Evolutionary conservation across 2,329 filamentous ascomycete species (phyloP).

Genomic region (Bretziella fagacearum): DNA sequence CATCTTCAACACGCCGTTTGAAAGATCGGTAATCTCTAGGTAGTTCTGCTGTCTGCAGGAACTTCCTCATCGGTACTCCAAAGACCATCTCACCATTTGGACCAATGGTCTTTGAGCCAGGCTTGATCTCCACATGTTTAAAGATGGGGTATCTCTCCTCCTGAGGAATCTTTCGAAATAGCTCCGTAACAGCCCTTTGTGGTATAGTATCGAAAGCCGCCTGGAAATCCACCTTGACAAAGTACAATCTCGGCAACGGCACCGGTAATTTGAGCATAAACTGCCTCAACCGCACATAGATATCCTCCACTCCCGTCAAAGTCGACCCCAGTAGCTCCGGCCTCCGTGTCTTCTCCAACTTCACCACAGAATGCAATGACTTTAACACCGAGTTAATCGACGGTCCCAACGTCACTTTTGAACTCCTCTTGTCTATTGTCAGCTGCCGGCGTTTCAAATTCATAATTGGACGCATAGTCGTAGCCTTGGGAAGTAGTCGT

Average conservation of each 20-base stretch:
- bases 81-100: background rate
- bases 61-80: constrained; percentile 27
- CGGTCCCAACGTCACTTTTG: constrained; percentile 18
- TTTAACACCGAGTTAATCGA: constrained; percentile 37
- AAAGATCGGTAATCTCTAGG: constrained; percentile 28
- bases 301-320: constrained; percentile 64
- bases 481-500: constrained; percentile 65
- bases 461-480: constrained; percentile 65
- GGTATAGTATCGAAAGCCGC: constrained; percentile 93
- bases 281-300: constrained; percentile 52
- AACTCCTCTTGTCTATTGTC: background rate
- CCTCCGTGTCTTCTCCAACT: constrained; percentile 47
- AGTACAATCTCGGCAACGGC: constrained; percentile 47
- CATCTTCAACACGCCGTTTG: constrained; percentile 27
- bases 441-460: constrained; percentile 57
- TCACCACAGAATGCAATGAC: constrained; percentile 61
- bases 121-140: constrained; percentile 57
- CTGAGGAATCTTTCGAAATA: constrained; percentile 42
- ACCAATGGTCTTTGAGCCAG: constrained; percentile 21
- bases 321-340: constrained; percentile 55
- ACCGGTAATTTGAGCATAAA: constrained; percentile 41
- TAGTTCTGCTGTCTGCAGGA: constrained; percentile 34
- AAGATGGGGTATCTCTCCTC: constrained; percentile 50
- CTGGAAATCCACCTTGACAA: constrained; percentile 83
- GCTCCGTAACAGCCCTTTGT: constrained; percentile 50